Percentiles rank a stretch among this genome's conserved stretches.
phyloP scores from a whole-genome alignment of 2,329 filamentous ascomycete species.

The Aspergillus tanneri region DNA sequence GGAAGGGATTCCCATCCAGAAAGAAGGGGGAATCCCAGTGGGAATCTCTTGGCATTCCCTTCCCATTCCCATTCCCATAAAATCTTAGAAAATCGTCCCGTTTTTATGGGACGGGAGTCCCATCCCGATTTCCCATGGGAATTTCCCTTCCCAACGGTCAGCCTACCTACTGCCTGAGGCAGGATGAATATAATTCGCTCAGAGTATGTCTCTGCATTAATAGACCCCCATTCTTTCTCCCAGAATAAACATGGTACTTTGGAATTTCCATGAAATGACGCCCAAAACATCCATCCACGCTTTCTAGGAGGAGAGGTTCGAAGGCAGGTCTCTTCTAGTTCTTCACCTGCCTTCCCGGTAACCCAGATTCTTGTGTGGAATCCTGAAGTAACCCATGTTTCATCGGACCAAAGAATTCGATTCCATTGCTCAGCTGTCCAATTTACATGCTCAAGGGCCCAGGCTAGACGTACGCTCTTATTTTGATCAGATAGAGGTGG shows the following conservation, averaged over 20 bases:
- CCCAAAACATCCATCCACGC: conserved; percentile 10
- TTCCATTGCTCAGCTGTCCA: conserved; percentile 10
- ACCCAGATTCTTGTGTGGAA: conserved; percentile 12
- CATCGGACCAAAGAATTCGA: conserved; percentile 10
- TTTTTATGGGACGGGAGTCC: too few species aligned
- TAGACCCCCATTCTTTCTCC: conserved; percentile 6
- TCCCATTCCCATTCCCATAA: too few species aligned
- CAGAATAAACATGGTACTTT: conserved; percentile 4
- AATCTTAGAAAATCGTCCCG: too few species aligned
- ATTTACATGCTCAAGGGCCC: conserved; percentile 11
- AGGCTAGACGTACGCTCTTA: conserved; percentile 12
- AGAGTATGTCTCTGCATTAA: background rate
- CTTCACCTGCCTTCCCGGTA: conserved; percentile 11
- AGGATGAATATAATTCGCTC: background rate
- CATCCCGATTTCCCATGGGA: too few species aligned
- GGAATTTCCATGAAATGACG: background rate
- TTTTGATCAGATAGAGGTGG: conserved; percentile 12
- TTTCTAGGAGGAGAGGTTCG: conserved; percentile 2
- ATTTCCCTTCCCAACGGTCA: too few species aligned
- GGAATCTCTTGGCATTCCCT: too few species aligned
- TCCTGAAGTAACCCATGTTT: conserved; percentile 15
- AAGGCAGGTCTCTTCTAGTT: conserved; percentile 11
- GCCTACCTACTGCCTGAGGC: too few species aligned
- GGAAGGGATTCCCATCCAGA: too few species aligned
- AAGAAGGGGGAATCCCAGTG: too few species aligned